A percentile compares a stretch with the other conserved stretches of the same genome.
phyloP scores from a whole-genome alignment of 768 basidiomycete genomes.

The Flagelloscypha sp. region DNA sequence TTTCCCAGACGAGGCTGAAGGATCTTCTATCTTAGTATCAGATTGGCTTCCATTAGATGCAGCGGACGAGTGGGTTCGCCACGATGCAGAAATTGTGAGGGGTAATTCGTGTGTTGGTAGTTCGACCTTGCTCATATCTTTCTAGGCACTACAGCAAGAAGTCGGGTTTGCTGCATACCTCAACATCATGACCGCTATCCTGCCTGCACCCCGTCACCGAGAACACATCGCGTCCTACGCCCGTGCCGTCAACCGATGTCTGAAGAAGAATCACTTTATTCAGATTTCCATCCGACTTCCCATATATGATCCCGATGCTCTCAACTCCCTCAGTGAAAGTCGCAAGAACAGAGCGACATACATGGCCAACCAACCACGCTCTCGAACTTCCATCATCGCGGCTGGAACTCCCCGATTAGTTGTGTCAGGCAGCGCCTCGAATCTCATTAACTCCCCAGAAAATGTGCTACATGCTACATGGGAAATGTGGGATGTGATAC shows the following conservation, averaged over 20 bases:
- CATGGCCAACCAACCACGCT: slow-evolving; percentile 14
- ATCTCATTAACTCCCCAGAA: slow-evolving; percentile 34
- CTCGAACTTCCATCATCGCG: slow-evolving; percentile 7
- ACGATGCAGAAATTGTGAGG: slow-evolving; percentile 91
- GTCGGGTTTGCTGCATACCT: slow-evolving; percentile 90
- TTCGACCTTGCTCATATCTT: slow-evolving; percentile 3
- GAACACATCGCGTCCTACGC: slow-evolving; percentile 88
- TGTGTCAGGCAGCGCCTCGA: slow-evolving; percentile 25
- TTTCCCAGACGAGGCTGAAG: slow-evolving; percentile 63
- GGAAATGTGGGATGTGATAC: slow-evolving; percentile 98
- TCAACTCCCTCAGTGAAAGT: slow-evolving; percentile 13
- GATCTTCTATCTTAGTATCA: slow-evolving; percentile 68
- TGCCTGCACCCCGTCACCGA: slow-evolving; percentile 82
- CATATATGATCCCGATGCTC: slow-evolving; percentile 64
- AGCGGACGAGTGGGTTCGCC: slow-evolving; percentile 85
- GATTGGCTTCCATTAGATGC: slow-evolving; percentile 97
- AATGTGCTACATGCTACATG: slow-evolving; percentile 69
- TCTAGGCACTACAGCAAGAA: slow-evolving; percentile 87
- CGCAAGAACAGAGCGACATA: background rate
- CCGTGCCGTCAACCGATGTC: slow-evolving; percentile 75
- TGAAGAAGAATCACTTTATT: slow-evolving; percentile 62
- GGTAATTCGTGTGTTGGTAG: slow-evolving; percentile 10
- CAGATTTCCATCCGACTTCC: slow-evolving; percentile 79
- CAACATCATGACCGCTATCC: slow-evolving; percentile 73
- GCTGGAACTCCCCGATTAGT: slow-evolving; percentile 27